Percentiles rank a stretch among this genome's conserved stretches.
phyloP scores from a whole-genome alignment of 768 basidiomycete species.

The Polyporus arcularius region DNA sequence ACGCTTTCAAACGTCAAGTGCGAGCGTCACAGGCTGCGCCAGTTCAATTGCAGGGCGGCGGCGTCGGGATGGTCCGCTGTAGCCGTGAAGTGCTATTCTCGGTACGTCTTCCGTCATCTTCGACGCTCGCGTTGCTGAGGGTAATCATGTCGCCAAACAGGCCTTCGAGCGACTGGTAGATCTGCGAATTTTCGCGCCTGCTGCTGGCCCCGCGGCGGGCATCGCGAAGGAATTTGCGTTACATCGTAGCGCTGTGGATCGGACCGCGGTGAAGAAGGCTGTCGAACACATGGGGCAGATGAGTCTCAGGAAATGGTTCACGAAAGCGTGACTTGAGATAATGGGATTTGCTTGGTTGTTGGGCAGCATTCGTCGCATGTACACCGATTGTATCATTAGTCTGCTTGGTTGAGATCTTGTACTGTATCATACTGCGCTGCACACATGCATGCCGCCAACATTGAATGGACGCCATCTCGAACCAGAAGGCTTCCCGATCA shows the following conservation, averaged over 20 bases:
- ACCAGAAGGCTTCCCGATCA: too few relatives aligned
- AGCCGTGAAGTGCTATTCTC: slow-evolving; percentile 63
- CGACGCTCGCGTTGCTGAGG: background rate
- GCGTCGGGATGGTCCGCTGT: slow-evolving; percentile 72
- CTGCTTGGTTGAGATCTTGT: too few relatives aligned
- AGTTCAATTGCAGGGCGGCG: slow-evolving; percentile 70
- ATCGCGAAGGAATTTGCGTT: slow-evolving; percentile 72
- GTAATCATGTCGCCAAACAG: slow-evolving; percentile 39
- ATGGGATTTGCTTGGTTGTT: too few relatives aligned
- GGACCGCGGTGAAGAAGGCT: slow-evolving; percentile 66
- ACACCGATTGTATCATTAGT: too few relatives aligned
- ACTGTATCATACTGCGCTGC: too few relatives aligned
- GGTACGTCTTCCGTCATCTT: slow-evolving; percentile 43
- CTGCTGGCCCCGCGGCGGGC: slow-evolving; percentile 47
- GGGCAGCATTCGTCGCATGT: too few relatives aligned
- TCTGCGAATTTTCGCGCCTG: slow-evolving; percentile 55
- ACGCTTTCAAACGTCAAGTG: slow-evolving; percentile 74
- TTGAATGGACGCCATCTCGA: too few relatives aligned
- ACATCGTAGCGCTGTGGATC: slow-evolving; percentile 66
- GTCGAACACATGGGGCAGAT: slow-evolving; percentile 68
- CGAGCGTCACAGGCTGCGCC: slow-evolving; percentile 73
- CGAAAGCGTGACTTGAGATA: slow-evolving; percentile 42
- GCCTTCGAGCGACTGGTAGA: slow-evolving; percentile 73
- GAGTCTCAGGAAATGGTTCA: slow-evolving; percentile 78
- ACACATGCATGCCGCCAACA: too few relatives aligned